Conservation (phyloP, 345 rosid genomes). For the Geranium brycei region DNA sequence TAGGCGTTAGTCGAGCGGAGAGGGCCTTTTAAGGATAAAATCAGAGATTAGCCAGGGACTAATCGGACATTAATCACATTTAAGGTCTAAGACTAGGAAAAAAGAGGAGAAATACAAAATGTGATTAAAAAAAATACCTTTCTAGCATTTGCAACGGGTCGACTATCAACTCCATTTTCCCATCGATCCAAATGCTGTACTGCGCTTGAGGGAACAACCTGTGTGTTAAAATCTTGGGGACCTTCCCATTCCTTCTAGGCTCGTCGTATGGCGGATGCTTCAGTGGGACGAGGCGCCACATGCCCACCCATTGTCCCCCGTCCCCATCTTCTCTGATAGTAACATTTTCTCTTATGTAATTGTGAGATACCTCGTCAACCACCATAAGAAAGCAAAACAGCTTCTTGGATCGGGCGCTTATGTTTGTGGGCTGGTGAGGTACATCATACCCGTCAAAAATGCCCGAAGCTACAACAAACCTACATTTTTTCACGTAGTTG, state of each 20-base stretch:
- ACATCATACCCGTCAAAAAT: constrained; percentile 86
- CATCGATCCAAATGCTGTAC: constrained; percentile 98
- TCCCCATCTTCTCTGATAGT: constrained; percentile 49
- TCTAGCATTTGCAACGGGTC: constrained; percentile 83
- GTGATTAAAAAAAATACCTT: constrained; percentile 34
- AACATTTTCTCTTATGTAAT: constrained; percentile 49
- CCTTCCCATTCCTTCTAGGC: constrained; percentile 93
- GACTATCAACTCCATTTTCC: constrained; percentile 92
- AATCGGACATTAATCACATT: too few relatives aligned
- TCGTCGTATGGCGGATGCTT: constrained; percentile 85
- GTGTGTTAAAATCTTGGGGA: constrained; percentile 92
- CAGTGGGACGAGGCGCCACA: constrained; percentile 84
- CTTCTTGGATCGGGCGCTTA: constrained; percentile 56
- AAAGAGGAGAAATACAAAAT: neutral
- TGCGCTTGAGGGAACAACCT: constrained; percentile 86
- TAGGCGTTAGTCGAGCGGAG: too few relatives aligned
- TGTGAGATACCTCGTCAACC: constrained; percentile 68
- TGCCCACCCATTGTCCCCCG: constrained; percentile 81
- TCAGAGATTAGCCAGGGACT: too few relatives aligned
- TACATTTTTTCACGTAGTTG: constrained; percentile 59
- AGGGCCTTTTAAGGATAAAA: too few relatives aligned
- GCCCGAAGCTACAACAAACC: constrained; percentile 85
- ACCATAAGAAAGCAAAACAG: constrained; percentile 91
- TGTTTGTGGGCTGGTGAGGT: constrained; percentile 81
- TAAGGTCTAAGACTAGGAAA: too few relatives aligned